Conservation (phyloP, 2,329 filamentous ascomycete species). For the Aspergillus texensis region DNA sequence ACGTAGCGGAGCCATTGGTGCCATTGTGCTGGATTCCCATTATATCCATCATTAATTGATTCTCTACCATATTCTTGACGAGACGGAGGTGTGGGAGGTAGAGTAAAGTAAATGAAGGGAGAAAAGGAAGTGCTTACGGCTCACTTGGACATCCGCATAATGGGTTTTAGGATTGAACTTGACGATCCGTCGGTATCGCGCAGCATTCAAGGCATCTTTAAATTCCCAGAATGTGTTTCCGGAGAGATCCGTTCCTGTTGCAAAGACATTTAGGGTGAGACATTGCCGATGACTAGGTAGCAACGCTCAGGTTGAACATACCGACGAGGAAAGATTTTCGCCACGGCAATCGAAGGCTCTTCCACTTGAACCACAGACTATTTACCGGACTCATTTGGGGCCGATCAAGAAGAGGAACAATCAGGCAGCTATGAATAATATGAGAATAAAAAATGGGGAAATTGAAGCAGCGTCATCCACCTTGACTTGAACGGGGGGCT, state of each 20-base stretch:
- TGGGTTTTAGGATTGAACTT: conserved; percentile 57
- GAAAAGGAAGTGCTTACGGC: conserved; percentile 47
- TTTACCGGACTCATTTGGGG: conserved; percentile 43
- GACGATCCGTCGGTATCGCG: conserved; percentile 61
- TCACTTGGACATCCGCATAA: conserved; percentile 62
- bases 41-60: conserved; percentile 16
- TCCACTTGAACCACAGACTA: conserved; percentile 65
- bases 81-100: too few relatives aligned
- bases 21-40: conserved; percentile 61
- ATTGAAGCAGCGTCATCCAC: not conserved
- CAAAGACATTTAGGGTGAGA: conserved; percentile 12
- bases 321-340: conserved; percentile 61
- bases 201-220: conserved; percentile 58
- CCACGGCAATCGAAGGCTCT: conserved; percentile 64
- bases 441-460: not conserved
- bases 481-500: not conserved
- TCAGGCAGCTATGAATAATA: conserved; percentile 1
- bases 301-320: conserved; percentile 32
- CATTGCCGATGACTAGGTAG: not conserved
- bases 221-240: conserved; percentile 72
- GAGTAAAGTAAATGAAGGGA: not conserved
- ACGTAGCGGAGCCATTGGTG: conserved; percentile 69
- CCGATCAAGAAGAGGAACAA: not conserved
- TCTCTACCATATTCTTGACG: not conserved
- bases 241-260: conserved; percentile 59